These are phyloP conservation scores for Cenococcum geophilum DNA, from an alignment of 495 filamentous ascomycete genomes.

Conservation along the genomic window DNA sequence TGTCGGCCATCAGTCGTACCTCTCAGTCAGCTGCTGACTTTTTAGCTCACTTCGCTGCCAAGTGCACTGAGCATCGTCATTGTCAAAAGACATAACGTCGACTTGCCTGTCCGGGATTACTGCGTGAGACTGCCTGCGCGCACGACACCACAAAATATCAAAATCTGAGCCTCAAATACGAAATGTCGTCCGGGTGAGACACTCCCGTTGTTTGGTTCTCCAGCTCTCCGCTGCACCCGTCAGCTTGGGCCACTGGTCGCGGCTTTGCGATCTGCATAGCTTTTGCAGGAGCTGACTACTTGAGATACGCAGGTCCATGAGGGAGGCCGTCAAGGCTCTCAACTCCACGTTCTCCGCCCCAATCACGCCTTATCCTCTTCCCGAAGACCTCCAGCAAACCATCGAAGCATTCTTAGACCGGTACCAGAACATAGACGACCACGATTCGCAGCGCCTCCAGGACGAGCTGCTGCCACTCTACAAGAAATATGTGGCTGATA, in stretches of 20 bases:
- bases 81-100: not conserved
- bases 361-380: slow-evolving; percentile 49
- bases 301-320: slow-evolving; percentile 44
- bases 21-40: not conserved
- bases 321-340: slow-evolving; percentile 57
- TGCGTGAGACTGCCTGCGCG: slow-evolving; percentile 1
- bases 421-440: slow-evolving; percentile 53
- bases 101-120: slow-evolving; percentile 4
- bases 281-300: slow-evolving; percentile 12
- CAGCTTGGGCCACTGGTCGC: slow-evolving; percentile 1
- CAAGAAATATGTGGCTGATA: slow-evolving; percentile 49
- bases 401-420: slow-evolving; percentile 58
- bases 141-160: slow-evolving; percentile 3
- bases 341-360: slow-evolving; percentile 47
- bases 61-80: slow-evolving; percentile 2
- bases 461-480: slow-evolving; percentile 60
- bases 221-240: not conserved
- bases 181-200: slow-evolving; percentile 10
- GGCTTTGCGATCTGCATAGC: not conserved
- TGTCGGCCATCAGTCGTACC: slow-evolving; percentile 5
- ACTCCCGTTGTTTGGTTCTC: not conserved
- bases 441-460: slow-evolving; percentile 55
- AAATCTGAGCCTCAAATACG: not conserved
- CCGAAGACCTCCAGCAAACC: slow-evolving; percentile 51
- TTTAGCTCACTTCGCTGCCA: not conserved